These are phyloP conservation scores for Vachellia pachyceras DNA, from an alignment of 306 rosid genomes.

Conservation along the genomic window DNA sequence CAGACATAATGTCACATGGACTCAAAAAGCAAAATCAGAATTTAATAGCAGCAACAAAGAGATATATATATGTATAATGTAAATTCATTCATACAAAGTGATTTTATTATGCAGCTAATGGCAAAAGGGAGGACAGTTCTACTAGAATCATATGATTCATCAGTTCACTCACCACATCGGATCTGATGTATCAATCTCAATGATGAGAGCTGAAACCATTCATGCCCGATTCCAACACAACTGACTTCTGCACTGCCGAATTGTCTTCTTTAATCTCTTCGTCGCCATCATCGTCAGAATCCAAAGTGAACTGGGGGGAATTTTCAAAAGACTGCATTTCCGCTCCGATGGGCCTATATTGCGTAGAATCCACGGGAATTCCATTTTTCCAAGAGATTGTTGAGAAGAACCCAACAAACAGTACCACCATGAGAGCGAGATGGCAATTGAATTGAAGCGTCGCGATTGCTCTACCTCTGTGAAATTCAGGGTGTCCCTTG, in stretches of 20 bases:
- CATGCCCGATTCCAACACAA: conserved; percentile 45
- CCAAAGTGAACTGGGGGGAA: conserved; percentile 66
- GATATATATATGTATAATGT: not conserved
- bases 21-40: conserved; percentile 30
- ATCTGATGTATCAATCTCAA: conserved; percentile 42
- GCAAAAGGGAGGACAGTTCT: not conserved
- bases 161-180: conserved; percentile 21
- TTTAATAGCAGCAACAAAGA: conserved; percentile 14
- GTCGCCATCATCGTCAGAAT: conserved; percentile 55
- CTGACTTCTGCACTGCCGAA: conserved; percentile 43
- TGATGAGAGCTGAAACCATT: conserved; percentile 59
- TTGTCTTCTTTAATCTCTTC: conserved; percentile 49
- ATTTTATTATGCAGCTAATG: conserved; percentile 17
- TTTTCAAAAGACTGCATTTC: conserved; percentile 56
- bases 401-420: conserved; percentile 55
- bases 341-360: conserved; percentile 60
- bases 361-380: not conserved
- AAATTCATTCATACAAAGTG: conserved; percentile 36
- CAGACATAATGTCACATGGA: conserved; percentile 5
- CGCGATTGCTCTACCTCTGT: conserved; percentile 88
- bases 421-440: conserved; percentile 68
- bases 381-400: conserved; percentile 41
- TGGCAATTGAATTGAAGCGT: conserved; percentile 96
- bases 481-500: conserved; percentile 75
- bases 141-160: not conserved